A percentile compares a stretch with the other conserved stretches of the same genome.
Conservation (phyloP, 1,139 yeast genomes). For the Saccharomyces hybrid region DNA sequence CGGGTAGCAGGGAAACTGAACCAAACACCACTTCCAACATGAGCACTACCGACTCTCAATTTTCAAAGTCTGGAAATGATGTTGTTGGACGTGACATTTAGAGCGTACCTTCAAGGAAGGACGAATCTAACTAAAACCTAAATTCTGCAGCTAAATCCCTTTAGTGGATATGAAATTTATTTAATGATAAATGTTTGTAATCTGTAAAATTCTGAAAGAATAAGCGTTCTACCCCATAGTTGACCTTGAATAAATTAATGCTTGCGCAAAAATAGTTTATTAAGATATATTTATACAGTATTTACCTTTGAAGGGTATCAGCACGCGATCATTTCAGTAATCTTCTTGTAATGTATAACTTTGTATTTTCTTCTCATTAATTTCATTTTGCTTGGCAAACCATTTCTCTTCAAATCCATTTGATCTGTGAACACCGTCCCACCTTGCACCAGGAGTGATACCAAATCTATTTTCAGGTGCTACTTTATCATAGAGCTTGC, state of each 20-base stretch:
- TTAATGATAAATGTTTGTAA: background rate
- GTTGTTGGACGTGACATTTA: constrained; percentile 1
- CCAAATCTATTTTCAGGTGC: constrained; percentile 66
- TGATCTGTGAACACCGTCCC: constrained; percentile 92
- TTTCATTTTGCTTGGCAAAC: constrained; percentile 48
- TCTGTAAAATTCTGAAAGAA: background rate
- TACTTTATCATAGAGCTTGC: constrained; percentile 43
- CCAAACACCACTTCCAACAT: background rate
- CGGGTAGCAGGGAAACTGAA: background rate
- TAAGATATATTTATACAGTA: background rate
- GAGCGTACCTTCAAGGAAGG: background rate
- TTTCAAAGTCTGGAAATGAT: constrained; percentile 1
- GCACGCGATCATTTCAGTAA: constrained; percentile 9
- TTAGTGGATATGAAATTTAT: background rate
- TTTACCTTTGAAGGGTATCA: background rate
- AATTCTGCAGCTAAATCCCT: background rate
- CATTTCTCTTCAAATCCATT: constrained; percentile 78
- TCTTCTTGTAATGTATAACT: constrained; percentile 37
- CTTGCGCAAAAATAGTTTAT: background rate
- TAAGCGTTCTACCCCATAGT: background rate
- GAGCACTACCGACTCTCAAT: background rate
- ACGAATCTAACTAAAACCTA: constrained; percentile 1
- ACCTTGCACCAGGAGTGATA: constrained; percentile 69
- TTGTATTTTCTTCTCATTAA: constrained; percentile 32
- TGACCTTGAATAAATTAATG: background rate